Evolutionary conservation across 2,329 filamentous ascomycete species (phyloP).

Genomic region (Ophiognomonia clavigignenti-juglandacearum): DNA sequence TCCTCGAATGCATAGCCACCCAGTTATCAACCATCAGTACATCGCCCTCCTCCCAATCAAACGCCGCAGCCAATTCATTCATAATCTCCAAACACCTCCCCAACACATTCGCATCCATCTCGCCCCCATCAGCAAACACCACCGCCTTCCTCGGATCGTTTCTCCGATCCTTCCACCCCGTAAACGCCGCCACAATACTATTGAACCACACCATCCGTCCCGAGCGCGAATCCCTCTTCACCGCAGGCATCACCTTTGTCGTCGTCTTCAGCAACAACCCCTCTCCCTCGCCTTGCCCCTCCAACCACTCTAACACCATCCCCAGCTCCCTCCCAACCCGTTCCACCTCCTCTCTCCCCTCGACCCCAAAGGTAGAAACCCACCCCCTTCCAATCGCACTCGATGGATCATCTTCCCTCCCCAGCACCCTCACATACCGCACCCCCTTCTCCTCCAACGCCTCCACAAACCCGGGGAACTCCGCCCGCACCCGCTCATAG

Average conservation of each 20-base stretch:
- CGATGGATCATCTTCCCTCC: constrained; percentile 9
- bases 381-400: constrained; percentile 15
- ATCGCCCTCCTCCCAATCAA: constrained; percentile 11
- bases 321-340: constrained; percentile 4
- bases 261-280: constrained; percentile 15
- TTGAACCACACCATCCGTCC: constrained; percentile 14
- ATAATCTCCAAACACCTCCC: constrained; percentile 11
- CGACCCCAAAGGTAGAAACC: constrained; percentile 14
- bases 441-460: constrained; percentile 15
- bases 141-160: constrained; percentile 13
- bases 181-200: constrained; percentile 15
- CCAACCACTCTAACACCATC: constrained; percentile 14
- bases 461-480: constrained; percentile 7
- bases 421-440: constrained; percentile 9
- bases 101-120: constrained; percentile 7
- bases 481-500: constrained; percentile 7
- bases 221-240: constrained; percentile 9
- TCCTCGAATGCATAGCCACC: constrained; percentile 12
- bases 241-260: constrained; percentile 10
- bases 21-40: constrained; percentile 13
- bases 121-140: constrained; percentile 12
- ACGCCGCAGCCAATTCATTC: constrained; percentile 12
- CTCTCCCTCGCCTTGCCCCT: too few relatives aligned
- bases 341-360: constrained; percentile 6
- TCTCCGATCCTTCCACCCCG: constrained; percentile 13